Evolutionary conservation across 2,329 filamentous ascomycete genomes (phyloP), one percentile per base, ranked within the genome.

Genomic region (Paramyrothecium roridum): DNA sequence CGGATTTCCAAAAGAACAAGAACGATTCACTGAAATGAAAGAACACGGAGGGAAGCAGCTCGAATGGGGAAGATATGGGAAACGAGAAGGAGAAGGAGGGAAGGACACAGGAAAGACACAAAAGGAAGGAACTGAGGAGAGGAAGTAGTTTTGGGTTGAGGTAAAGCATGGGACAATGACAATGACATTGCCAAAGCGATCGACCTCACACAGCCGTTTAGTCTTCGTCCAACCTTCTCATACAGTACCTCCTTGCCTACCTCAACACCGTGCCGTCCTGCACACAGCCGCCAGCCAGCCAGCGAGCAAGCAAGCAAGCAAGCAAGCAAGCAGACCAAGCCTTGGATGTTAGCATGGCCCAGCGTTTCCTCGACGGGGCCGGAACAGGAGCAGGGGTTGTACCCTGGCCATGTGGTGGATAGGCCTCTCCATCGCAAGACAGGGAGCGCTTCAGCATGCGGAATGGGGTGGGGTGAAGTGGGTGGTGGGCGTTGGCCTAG

Each of bases 71-170:
- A 50, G 50, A 48, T 47, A 53, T 37, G 40, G n/a, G 50, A 22
- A 53, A 37, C 52, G 30, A 54, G 53, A 48, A 40, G 49, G 50
- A 45, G 37, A 46, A 53, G 48, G 54, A 50, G 58, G 53, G 54
- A 52, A 57, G 52, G 54, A 57, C 56, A 53, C 52, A 33, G 48
- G 26, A 33, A 50, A 16, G 48, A 50, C 13, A 50, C 22, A 19
- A 22, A 23, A 50, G 33, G 23, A 50, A 30, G 6, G 37, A 37
- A 19, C 37, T 6, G 37, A 13, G 37, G 37, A 43, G n/a, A 43
- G n/a, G 13, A 43, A 17, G n/a, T 43, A 13, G 37, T 43, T 43
- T 43, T 43, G 37, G 6, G 13, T 30, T 30, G 4, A 6, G 26
- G 26, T 30, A 6, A 6, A 10, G 26, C 10, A 6, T 30, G 26